Evolutionary conservation across 495 filamentous ascomycete species (phyloP), one percentile per base, ranked within the genome.

Genomic region (Aspergillus mulundensis): DNA sequence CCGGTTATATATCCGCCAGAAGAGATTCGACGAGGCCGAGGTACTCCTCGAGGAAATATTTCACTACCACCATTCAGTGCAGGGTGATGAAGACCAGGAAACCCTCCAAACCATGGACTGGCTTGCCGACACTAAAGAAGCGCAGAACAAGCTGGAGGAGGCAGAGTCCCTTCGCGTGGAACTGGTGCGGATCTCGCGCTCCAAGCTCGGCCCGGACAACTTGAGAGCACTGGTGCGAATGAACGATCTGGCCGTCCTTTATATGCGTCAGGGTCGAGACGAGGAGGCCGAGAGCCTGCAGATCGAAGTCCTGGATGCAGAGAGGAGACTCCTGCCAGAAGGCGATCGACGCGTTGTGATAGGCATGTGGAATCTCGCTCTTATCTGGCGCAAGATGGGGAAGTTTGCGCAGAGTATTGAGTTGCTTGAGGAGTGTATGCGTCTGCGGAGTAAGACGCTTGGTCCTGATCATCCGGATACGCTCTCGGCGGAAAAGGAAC

Each of bases 1-100:
- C 1, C 18, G 1, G 3, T 34, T 7, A 11, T 21, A 34, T 23
- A 1, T 1, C 0, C 20, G 36, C 16, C 51, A 34, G 18, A 25
- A 39, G 5, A 12, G 18, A n/a, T 45, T 10, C 15, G 25, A 20
- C 16, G 40, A 54, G 19, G 51, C 51, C 14, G 51, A 54, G 23
- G 24, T 21, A 2, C 24, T 54, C 6, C 6, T 4, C 2, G 10
- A 11, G 18, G 0, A 45, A 7, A n/a, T n/a, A 0, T 1, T n/a
- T 63, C 59, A 73, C 50, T 57, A 38, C 12, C 18, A 5, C 11
- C 54, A 53, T 21, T 6, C 20, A 2, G 30, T 39, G 6, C 47
- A 34, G 2, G 54, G 58, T 2, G 41, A 51, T 7, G 58, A 72
- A 19, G 68, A 79, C 66, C 69, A 67, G 20, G 3, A 4, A 19